Evolutionary conservation across 768 basidiomycete genomes (phyloP).

Genomic region (Chalciporus piperatus): DNA sequence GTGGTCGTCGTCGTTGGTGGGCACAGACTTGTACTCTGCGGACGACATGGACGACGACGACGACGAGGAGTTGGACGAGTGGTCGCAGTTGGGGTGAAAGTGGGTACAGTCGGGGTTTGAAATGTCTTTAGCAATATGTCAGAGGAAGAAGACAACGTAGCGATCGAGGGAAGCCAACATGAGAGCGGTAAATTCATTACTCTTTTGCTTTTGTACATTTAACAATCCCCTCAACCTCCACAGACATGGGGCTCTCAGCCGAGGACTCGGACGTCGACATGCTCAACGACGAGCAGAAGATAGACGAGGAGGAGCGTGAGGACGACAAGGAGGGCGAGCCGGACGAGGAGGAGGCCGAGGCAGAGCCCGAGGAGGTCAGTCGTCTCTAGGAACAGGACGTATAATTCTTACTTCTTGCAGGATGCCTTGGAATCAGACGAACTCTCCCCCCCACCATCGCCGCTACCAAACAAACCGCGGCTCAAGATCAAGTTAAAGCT

Average conservation of each 20-base stretch:
- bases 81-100: too few species aligned
- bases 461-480: constrained; percentile 36
- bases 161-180: background rate
- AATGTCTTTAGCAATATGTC: constrained; percentile 10
- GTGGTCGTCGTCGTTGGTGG: background rate
- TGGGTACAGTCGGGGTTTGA: constrained; percentile 22
- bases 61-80: too few species aligned
- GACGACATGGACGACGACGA: constrained; percentile 3
- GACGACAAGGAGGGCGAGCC: constrained; percentile 35
- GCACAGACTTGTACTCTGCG: constrained; percentile 1
- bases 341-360: constrained; percentile 31
- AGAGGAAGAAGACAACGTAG: constrained; percentile 10
- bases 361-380: constrained; percentile 16
- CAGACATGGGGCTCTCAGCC: constrained; percentile 26
- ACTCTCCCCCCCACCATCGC: constrained; percentile 30
- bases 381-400: constrained; percentile 2
- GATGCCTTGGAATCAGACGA: constrained; percentile 35
- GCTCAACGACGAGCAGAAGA: constrained; percentile 29
- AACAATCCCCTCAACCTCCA: constrained; percentile 3
- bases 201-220: background rate
- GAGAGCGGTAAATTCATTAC: constrained; percentile 1
- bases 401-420: constrained; percentile 10
- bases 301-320: constrained; percentile 38
- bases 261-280: constrained; percentile 36
- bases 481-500: constrained; percentile 65